phyloP scores from a whole-genome alignment of 371 early-diverging fungal genomes.

The Mucor mucedo region DNA sequence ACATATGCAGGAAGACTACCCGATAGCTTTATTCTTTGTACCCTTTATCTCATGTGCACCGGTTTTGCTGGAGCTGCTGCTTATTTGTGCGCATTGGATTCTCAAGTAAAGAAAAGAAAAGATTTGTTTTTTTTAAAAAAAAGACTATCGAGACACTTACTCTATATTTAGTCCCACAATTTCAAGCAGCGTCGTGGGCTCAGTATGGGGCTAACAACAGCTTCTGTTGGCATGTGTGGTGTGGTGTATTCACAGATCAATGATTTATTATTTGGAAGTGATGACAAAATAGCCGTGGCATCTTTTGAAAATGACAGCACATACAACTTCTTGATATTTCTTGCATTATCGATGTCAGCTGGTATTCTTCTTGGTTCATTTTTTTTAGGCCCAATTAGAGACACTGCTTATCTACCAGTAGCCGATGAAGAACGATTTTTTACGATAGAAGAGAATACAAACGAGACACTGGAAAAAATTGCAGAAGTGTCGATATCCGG shows the following conservation, averaged over 20 bases:
- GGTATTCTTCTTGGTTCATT: constrained; percentile 43
- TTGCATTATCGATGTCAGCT: constrained; percentile 31
- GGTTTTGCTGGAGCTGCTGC: constrained; percentile 50
- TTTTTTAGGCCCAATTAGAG: constrained; percentile 33
- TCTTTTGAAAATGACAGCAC: constrained; percentile 25
- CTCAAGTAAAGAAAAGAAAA: constrained; percentile 36
- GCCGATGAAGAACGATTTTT: neutral
- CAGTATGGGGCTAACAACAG: constrained; percentile 49
- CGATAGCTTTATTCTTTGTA: constrained; percentile 33
- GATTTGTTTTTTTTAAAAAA: neutral
- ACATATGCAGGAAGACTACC: constrained; percentile 46
- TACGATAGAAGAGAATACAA: too few relatives aligned
- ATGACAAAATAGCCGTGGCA: constrained; percentile 14
- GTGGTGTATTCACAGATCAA: constrained; percentile 54
- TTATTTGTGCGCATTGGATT: constrained; percentile 51
- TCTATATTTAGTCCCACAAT: constrained; percentile 35
- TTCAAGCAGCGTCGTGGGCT: constrained; percentile 50
- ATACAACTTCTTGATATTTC: constrained; percentile 43
- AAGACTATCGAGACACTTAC: neutral
- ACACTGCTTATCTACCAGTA: constrained; percentile 3
- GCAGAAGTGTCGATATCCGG: constrained; percentile 28
- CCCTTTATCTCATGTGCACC: constrained; percentile 36
- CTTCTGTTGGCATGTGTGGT: constrained; percentile 46
- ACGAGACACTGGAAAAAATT: neutral
- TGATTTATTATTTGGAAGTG: constrained; percentile 39